Conservation (phyloP, 176 grass and related monocot species). For the Carex parvula region DNA sequence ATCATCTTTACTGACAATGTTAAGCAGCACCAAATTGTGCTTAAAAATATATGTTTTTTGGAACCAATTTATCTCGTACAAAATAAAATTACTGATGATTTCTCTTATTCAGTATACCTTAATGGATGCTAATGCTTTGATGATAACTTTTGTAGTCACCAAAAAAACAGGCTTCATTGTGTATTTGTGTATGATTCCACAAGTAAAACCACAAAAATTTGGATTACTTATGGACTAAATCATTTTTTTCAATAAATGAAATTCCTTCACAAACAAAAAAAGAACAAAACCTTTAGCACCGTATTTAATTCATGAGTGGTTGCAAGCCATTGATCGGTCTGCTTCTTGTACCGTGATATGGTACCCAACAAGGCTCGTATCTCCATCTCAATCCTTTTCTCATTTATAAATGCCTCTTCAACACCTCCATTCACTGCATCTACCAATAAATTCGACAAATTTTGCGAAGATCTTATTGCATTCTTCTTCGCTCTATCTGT, state of each 20-base stretch:
- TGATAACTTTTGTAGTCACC: background rate
- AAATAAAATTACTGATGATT: background rate
- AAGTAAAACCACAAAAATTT: background rate
- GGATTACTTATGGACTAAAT: background rate
- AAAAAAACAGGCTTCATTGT: background rate
- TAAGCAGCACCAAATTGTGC: background rate
- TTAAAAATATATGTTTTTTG: background rate
- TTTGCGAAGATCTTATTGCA: slow-evolving; percentile 38
- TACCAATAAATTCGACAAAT: slow-evolving; percentile 50
- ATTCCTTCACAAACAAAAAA: background rate
- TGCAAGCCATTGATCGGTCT: slow-evolving; percentile 76
- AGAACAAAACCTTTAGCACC: slow-evolving; percentile 47
- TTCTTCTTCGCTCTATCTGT: slow-evolving; percentile 54
- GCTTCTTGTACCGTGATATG: slow-evolving; percentile 63
- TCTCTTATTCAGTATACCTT: background rate
- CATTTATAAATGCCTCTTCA: slow-evolving; percentile 66
- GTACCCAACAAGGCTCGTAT: slow-evolving; percentile 49
- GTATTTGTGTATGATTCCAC: background rate
- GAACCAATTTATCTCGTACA: background rate
- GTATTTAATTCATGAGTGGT: slow-evolving; percentile 63
- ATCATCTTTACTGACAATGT: background rate
- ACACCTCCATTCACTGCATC: slow-evolving; percentile 50
- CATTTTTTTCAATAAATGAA: background rate
- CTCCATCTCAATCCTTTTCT: slow-evolving; percentile 66
- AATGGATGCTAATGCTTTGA: background rate